phyloP scores from a whole-genome alignment of 169 alveolate genomes.

The Babesia caballi region DNA sequence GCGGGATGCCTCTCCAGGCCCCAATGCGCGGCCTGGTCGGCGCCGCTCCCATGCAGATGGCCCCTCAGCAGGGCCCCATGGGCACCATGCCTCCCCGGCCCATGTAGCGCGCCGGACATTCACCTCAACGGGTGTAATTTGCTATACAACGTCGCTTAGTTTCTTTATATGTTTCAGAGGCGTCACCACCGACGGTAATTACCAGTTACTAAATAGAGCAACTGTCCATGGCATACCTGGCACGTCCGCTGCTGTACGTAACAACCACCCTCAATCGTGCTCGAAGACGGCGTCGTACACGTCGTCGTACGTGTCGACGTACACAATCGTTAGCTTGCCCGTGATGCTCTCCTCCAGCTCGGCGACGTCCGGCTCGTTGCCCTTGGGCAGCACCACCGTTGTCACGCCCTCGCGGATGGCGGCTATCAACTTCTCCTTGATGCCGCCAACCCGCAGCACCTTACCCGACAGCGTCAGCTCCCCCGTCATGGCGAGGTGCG shows the following conservation, averaged over 20 bases:
- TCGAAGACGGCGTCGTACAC: constrained; percentile 64
- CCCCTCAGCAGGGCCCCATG: constrained; percentile 49
- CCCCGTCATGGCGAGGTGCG: constrained; percentile 92
- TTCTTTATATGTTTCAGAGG: too few species aligned
- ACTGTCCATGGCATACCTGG: too few species aligned
- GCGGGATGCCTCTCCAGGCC: constrained; percentile 46
- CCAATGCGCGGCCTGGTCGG: constrained; percentile 73
- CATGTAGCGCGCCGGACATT: constrained; percentile 6
- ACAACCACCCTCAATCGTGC: background rate
- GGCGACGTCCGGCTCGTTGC: constrained; percentile 70
- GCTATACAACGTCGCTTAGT: too few species aligned
- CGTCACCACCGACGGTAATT: too few species aligned
- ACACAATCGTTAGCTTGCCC: constrained; percentile 52
- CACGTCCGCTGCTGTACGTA: too few species aligned
- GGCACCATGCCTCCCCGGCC: constrained; percentile 67
- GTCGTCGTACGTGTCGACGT: constrained; percentile 73
- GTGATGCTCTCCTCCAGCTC: constrained; percentile 71
- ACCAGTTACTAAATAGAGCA: too few species aligned
- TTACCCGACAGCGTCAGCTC: constrained; percentile 93
- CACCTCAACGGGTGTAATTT: background rate
- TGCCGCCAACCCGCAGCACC: constrained; percentile 89
- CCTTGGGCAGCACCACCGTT: constrained; percentile 77
- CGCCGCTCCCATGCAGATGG: constrained; percentile 65
- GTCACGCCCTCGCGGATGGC: constrained; percentile 88
- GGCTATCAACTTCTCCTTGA: constrained; percentile 90